Percentiles rank a stretch among this genome's conserved stretches.
Conservation (phyloP, 2,329 filamentous ascomycete species). For the Ophiobolus disseminans region DNA sequence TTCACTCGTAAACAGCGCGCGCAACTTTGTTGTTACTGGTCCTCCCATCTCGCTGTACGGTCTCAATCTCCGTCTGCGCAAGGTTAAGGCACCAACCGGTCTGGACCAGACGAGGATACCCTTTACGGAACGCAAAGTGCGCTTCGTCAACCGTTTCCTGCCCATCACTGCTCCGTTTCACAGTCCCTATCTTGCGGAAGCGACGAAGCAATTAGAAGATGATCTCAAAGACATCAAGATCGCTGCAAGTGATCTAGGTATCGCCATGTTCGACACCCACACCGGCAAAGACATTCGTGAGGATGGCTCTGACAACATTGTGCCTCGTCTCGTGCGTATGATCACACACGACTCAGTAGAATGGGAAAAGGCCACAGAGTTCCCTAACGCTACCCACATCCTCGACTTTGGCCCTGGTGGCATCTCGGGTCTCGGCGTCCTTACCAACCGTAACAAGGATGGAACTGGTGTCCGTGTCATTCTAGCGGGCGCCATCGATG, state of each 20-base stretch:
- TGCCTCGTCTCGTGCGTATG: constrained; percentile 85
- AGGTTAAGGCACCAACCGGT: constrained; percentile 97
- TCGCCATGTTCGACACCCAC: constrained; percentile 81
- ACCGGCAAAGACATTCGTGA: constrained; percentile 84
- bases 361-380: constrained; percentile 94
- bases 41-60: constrained; percentile 96
- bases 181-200: constrained; percentile 88
- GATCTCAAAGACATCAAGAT: constrained; percentile 86
- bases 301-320: constrained; percentile 73
- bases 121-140: constrained; percentile 92
- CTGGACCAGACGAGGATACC: constrained; percentile 94
- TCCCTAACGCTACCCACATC: constrained; percentile 90
- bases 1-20: constrained; percentile 93
- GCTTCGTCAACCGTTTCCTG: constrained; percentile 95
- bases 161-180: constrained; percentile 98
- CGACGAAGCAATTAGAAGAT: constrained; percentile 81
- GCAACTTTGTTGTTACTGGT: constrained; percentile 95
- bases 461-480: constrained; percentile 97
- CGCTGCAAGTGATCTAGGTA: constrained; percentile 73
- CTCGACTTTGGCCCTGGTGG: constrained; percentile 97
- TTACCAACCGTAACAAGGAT: constrained; percentile 99
- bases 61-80: constrained; percentile 91
- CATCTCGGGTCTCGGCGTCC: constrained; percentile 91
- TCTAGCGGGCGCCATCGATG: constrained; percentile 89
- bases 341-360: constrained; percentile 94